Base-by-base conservation (phyloP, 257 asterid species). In the Fraxinus excelsior region DNA sequence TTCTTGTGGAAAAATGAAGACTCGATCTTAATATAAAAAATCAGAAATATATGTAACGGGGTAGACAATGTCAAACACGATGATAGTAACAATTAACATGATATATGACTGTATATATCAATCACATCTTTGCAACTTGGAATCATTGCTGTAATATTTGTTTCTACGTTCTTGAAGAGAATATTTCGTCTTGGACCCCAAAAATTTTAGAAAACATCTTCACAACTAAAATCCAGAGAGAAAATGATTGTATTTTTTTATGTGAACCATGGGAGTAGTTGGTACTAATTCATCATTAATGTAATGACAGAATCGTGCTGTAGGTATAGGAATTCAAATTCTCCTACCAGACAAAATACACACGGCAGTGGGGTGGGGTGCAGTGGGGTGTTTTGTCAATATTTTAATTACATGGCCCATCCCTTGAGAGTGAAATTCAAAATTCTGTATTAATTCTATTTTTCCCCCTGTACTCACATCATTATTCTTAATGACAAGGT, bases 141-240 rank as follows among this genome's bases (percentile, higher is more conserved):
- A 11, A 26, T 26, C 34, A 9, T 62, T n/a, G n/a, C 34, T 26
- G 35, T 62, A 25, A 58, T 2, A 21, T 58, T 58, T 71, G 35
- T 53, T 49, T 28, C 31, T 58, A 21, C 21, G 11, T 68, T 44
- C 44, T 67, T 19, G 74, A 51, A 71, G 76, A 28, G 74, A 60
- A 73, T 73, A 78, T 35, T 69, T 38, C 69, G 65, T 70, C 84
- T 29, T 34, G 66, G 62, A 16, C 12, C 13, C 28, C 29, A 21
- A 58, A 56, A 42, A 10, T 7, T 70, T n/a, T 2, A 8, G 2
- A 70, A 38, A 40, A n/a, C 5, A 60, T 60, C 5, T 21, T 70
- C 56, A 35, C 7, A 78, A 35, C 73, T 78, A 81, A 75, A 68
- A 11, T 70, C 74, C 80, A 81, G 53, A 69, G 74, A 38, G 71